Evolutionary conservation across 2,329 filamentous ascomycete genomes (phyloP), one percentile per base, ranked within the genome.

Genomic region (Drechslerella dactyloides): DNA sequence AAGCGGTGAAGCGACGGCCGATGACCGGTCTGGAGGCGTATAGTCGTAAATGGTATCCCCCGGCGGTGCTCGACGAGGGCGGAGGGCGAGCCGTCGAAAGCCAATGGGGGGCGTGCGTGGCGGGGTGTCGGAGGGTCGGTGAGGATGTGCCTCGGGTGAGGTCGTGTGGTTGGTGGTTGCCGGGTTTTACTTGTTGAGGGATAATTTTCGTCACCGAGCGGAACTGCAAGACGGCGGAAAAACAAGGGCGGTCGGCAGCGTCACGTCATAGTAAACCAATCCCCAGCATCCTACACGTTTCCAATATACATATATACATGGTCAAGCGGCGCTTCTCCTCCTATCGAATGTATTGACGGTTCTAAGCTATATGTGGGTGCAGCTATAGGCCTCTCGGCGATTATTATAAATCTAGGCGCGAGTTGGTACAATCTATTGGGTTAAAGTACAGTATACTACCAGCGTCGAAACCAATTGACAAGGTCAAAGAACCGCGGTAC

Each of bases 121-220:
- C 10, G 23, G 19, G 44, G 50, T 35, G 55, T 19, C 23, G 62
- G 13, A 27, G n/a, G 21, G 35, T 23, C 44, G 33, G 48, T 48
- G 23, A 48, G 30, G 37, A 40, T 24, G 33, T 24, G 40, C 40
- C n/a, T 27, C 19, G 46, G 27, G 30, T 40, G 53, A 44, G 48
- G 63, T 59, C 17, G 46, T 56, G 30, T 2, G 27, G 53, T 56
- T 17, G 23, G 52, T 62, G 50, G 63, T 56, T 37, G 48, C 37
- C 37, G 37, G 37, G 37, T 42, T 42, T 42, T 42, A 42, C 11
- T 17, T 63, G 54, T 69, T 70, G 66, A 64, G 66, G 54, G 66
- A 70, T 70, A 70, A 70, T 64, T 70, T 69, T 69, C 58, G 57
- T 58, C 65, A 63, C 37, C 40, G 44, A 46, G 42, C 23, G 8